A percentile compares a stretch with the other conserved stretches of the same genome.
These are phyloP conservation scores for Ceratonia siliqua DNA, from an alignment of 306 rosid species.

Conservation along the genomic window DNA sequence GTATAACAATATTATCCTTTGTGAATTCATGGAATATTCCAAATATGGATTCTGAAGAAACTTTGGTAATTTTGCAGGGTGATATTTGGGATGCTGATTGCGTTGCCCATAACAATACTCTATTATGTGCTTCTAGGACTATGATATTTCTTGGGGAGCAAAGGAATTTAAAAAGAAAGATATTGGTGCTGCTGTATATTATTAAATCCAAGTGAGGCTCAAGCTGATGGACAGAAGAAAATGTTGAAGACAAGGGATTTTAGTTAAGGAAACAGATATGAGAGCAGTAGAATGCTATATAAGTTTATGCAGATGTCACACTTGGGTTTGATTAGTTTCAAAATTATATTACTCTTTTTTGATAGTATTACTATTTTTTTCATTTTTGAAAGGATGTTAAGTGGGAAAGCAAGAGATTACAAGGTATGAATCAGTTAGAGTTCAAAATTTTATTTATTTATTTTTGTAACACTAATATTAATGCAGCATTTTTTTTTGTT, in stretches of 20 bases:
- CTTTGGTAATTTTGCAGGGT: slow-evolving; percentile 22
- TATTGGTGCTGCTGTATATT: neutral
- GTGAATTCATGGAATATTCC: neutral
- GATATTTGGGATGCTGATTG: slow-evolving; percentile 40
- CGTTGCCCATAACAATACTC: slow-evolving; percentile 35
- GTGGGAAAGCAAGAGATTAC: slow-evolving; percentile 34
- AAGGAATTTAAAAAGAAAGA: too few relatives aligned
- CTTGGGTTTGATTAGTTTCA: slow-evolving; percentile 21
- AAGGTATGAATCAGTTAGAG: slow-evolving; percentile 21
- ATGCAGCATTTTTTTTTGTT: slow-evolving; percentile 2
- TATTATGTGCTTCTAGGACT: slow-evolving; percentile 39
- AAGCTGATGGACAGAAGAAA: slow-evolving; percentile 29
- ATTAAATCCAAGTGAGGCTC: slow-evolving; percentile 28
- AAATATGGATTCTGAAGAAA: neutral
- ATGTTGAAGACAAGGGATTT: slow-evolving; percentile 45
- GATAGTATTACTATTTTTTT: too few relatives aligned
- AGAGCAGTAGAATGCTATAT: slow-evolving; percentile 32
- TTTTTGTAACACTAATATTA: slow-evolving; percentile 35
- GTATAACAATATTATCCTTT: too few relatives aligned
- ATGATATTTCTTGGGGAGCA: neutral
- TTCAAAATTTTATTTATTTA: neutral
- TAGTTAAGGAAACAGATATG: slow-evolving; percentile 40
- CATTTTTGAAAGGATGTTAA: slow-evolving; percentile 36
- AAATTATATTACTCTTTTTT: slow-evolving; percentile 13
- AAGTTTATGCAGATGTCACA: slow-evolving; percentile 24